Evolutionary conservation across 208 protist genomes (phyloP), one percentile per base, ranked within the genome.

Genomic region (Trypanosoma cruzi): DNA sequence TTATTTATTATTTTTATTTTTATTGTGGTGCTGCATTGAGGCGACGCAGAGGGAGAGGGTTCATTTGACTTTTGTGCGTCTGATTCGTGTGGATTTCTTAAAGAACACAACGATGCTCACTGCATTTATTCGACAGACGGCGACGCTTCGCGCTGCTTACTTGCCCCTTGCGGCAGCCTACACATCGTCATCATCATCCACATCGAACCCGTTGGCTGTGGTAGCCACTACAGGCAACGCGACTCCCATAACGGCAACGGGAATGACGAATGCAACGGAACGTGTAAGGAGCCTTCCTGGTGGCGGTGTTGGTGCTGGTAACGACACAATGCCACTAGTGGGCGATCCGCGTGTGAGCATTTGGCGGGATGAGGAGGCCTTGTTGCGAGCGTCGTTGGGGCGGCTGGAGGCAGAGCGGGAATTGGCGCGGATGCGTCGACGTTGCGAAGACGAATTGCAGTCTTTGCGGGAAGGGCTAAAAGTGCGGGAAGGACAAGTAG

Each of bases 331-430:
- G 29, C 63, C 70, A 0, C 77, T 73, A 5, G 61, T 88, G 26
- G 82, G 75, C 63, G 79, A 80, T 34, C 80, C 86, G 55, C 81
- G 80, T 4, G 68, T 90, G 8, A 63, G 77, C 31, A 70, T 84
- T 60, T 77, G 84, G 58, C 79, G 81, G 7, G 77, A 71, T 5
- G 87, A 93, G 70, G 81, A 88, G 70, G 64, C 68, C 55, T 68
- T 93, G 50, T 71, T 93, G 26, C 70, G 56, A n/a, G 81, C 79
- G 24, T 86, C 81, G 11, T 70, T 93, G 58, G 69, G 74, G 37
- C 76, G 87, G 0, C 74, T 90, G 34, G 57, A 71, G 46, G 87
- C 81, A 14, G 84, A 93, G 78, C 76, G 84, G 20, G 67, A 86
- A 48, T 58, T 93, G 8, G 79, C 82, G 37, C 72, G 59, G 49